phyloP scores from a whole-genome alignment of 495 filamentous ascomycete species.

The Xylaria grammica region DNA sequence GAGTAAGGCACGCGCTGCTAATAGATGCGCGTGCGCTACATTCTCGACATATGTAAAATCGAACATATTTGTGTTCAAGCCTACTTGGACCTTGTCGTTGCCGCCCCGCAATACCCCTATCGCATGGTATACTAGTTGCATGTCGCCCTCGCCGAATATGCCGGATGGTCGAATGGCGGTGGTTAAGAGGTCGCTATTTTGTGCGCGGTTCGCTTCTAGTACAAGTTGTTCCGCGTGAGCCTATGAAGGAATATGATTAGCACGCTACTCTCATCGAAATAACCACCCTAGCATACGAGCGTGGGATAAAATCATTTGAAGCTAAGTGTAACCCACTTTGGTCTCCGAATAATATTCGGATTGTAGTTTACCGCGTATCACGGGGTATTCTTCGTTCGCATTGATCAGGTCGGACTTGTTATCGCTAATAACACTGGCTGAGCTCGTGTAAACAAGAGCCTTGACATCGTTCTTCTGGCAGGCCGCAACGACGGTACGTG shows the following conservation, averaged over 20 bases:
- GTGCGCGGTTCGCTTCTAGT: constrained; percentile 79
- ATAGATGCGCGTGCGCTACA: constrained; percentile 74
- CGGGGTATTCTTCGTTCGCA: constrained; percentile 86
- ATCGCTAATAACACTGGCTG: constrained; percentile 85
- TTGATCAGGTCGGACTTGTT: constrained; percentile 81
- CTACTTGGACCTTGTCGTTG: constrained; percentile 81
- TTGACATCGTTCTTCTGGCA: constrained; percentile 78
- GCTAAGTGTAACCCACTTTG: constrained; percentile 59
- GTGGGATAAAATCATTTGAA: too few relatives aligned
- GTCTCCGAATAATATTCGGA: constrained; percentile 92
- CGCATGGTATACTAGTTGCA: constrained; percentile 66
- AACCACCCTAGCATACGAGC: too few relatives aligned
- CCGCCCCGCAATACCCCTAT: constrained; percentile 67
- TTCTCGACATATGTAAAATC: constrained; percentile 85
- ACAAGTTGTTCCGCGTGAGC: constrained; percentile 87
- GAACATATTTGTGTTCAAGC: constrained; percentile 85
- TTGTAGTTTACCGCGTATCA: constrained; percentile 71
- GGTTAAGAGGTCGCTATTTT: constrained; percentile 70
- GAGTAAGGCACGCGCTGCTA: constrained; percentile 76
- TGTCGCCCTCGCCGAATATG: constrained; percentile 90
- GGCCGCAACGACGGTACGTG: constrained; percentile 75
- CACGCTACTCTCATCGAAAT: background rate
- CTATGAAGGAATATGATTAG: constrained; percentile 46
- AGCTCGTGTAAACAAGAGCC: constrained; percentile 94
- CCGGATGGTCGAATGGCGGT: constrained; percentile 83